phyloP scores from a whole-genome alignment of 2,329 filamentous ascomycete genomes.

The Trichoderma citrinoviride region DNA sequence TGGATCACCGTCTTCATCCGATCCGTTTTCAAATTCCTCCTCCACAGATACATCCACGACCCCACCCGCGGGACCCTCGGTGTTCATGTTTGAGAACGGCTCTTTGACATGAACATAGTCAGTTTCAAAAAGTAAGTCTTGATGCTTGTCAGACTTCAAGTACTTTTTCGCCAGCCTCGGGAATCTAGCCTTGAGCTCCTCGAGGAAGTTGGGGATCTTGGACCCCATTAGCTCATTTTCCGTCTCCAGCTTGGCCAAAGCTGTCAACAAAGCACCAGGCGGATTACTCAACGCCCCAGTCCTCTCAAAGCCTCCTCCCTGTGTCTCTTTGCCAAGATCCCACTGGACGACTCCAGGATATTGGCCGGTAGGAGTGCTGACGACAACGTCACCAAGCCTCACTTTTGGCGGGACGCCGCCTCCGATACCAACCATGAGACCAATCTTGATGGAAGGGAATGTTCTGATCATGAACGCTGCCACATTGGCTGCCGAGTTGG shows the following conservation, averaged over 20 bases:
- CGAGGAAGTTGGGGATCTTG: background rate
- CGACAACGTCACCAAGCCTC: constrained; percentile 31
- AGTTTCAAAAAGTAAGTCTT: constrained; percentile 24
- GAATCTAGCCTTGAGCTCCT: background rate
- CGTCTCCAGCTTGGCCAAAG: constrained; percentile 20
- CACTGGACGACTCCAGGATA: constrained; percentile 28
- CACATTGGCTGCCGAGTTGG: constrained; percentile 17
- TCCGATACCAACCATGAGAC: constrained; percentile 39
- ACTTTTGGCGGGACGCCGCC: constrained; percentile 36
- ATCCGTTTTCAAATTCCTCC: background rate
- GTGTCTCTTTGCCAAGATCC: constrained; percentile 26
- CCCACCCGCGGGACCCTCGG: background rate
- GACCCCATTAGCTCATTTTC: constrained; percentile 20
- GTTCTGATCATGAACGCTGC: constrained; percentile 22
- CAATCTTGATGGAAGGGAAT: constrained; percentile 25
- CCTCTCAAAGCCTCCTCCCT: background rate
- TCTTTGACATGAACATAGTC: constrained; percentile 21
- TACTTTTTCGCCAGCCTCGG: constrained; percentile 18
- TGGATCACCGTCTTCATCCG: background rate
- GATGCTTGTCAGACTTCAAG: constrained; percentile 10
- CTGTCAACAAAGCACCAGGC: constrained; percentile 21
- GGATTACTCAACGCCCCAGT: constrained; percentile 23
- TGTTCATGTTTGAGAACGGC: background rate
- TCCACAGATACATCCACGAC: background rate
- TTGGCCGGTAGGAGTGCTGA: constrained; percentile 25